Evolutionary conservation across 768 basidiomycete genomes (phyloP).

Genomic region (Agaricus blazei): DNA sequence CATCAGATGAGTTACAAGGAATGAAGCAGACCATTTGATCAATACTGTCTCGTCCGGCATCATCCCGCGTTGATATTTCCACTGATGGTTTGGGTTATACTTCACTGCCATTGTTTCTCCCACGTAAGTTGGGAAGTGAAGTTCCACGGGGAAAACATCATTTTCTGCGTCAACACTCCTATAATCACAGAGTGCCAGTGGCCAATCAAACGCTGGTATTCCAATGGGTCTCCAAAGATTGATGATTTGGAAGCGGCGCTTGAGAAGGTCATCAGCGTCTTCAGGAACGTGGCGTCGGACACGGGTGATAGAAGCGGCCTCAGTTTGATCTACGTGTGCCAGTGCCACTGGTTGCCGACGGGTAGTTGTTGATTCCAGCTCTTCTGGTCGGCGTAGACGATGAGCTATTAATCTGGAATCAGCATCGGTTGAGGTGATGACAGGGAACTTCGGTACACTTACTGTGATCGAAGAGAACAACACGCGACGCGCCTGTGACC

Average conservation of each 20-base stretch:
- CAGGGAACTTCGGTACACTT: too few species aligned
- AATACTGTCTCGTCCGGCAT: constrained; percentile 43
- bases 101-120: constrained; percentile 46
- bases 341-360: constrained; percentile 16
- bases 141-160: constrained; percentile 38
- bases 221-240: constrained; percentile 43
- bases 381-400: constrained; percentile 13
- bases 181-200: constrained; percentile 37
- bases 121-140: constrained; percentile 43
- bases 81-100: constrained; percentile 41
- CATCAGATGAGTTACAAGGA: not conserved
- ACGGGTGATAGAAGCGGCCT: constrained; percentile 26
- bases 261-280: constrained; percentile 29
- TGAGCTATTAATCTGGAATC: constrained; percentile 17
- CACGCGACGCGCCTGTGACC: too few species aligned
- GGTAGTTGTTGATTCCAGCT: constrained; percentile 8
- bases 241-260: constrained; percentile 38
- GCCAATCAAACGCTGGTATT: constrained; percentile 31
- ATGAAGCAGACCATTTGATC: constrained; percentile 43
- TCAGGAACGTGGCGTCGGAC: constrained; percentile 32
- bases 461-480: too few species aligned
- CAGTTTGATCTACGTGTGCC: constrained; percentile 39
- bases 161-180: constrained; percentile 30
- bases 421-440: too few species aligned
- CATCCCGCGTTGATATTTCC: constrained; percentile 46